These are phyloP conservation scores for Penicillium turbatum DNA, from an alignment of 495 filamentous ascomycete genomes.

Conservation along the genomic window DNA sequence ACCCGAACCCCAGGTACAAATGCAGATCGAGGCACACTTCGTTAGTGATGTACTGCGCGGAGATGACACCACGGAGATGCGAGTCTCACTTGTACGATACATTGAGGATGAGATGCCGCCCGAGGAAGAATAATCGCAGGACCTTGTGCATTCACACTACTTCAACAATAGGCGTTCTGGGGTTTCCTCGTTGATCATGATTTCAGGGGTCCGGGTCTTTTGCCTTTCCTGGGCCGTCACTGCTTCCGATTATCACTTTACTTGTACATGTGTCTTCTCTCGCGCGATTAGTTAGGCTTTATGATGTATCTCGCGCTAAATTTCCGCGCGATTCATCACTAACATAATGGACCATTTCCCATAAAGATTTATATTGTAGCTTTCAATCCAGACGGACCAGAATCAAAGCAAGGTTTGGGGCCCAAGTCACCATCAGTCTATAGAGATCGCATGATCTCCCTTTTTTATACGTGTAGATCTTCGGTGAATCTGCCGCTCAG, in stretches of 20 bases:
- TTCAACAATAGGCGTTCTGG: constrained; percentile 19
- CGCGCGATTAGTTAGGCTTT: constrained; percentile 30
- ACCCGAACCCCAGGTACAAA: constrained; percentile 65
- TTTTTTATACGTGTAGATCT: constrained; percentile 6
- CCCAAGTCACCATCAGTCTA: background rate
- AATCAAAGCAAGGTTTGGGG: background rate
- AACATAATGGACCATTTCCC: constrained; percentile 10
- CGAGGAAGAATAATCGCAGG: constrained; percentile 70
- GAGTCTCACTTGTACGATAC: constrained; percentile 85
- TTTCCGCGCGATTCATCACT: constrained; percentile 24
- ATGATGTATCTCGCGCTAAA: constrained; percentile 21
- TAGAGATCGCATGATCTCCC: constrained; percentile 6
- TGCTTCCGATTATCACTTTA: background rate
- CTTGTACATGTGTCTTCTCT: constrained; percentile 5
- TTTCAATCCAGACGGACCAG: background rate
- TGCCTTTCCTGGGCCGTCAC: background rate
- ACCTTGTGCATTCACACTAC: constrained; percentile 1
- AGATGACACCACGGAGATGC: constrained; percentile 96
- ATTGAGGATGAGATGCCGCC: constrained; percentile 98
- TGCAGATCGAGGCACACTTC: constrained; percentile 98
- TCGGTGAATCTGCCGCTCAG: constrained; percentile 2
- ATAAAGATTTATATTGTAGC: background rate
- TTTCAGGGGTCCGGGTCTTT: constrained; percentile 5
- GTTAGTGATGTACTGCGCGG: constrained; percentile 91
- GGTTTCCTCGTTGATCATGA: constrained; percentile 7